Evolutionary conservation across 768 basidiomycete species (phyloP), one percentile per base, ranked within the genome.

Genomic region (Suillus luteus): DNA sequence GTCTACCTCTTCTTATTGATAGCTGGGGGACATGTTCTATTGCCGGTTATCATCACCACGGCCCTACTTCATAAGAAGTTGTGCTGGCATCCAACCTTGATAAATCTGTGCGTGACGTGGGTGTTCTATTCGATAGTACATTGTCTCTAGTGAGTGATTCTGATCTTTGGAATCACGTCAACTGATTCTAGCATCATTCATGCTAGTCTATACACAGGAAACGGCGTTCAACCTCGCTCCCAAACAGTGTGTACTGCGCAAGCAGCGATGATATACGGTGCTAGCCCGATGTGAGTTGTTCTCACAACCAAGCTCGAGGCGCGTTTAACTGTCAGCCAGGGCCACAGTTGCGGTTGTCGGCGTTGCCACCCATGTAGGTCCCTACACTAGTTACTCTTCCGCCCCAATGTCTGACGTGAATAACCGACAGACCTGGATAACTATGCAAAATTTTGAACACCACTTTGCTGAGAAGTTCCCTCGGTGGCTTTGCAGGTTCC

Each of bases 61-160:
- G 80, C 81, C 57, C 67, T 82, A 19, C 63, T 80, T 27, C 80
- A 78, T 59, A 81, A 77, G 67, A 78, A 75, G 49, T 70, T 80
- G 33, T 72, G 75, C 43, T 81, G 83, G 61, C 83, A 82, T 60
- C 82, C 85, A 1, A 81, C 81, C 1, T 77, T 87, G 67, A 72
- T 86, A 64, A 87, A 88, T 64, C 82, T 87, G 65, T 86, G 84
- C 62, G 60, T 82, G n/a, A 78, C 82, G 54, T 85, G 85, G 84
- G 78, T 83, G 11, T 66, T 87, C 48, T 86, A 81, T 67, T 86
- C 86, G 6, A 69, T 86, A 62, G 74, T 79, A 38, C 83, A 81
- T 68, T 82, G 78, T 67, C 64, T 88, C 22, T 69, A 80, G 87
- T 86, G 65, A 74, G 86, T 74, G 38, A 49, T n/a, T 14, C 14